These are phyloP conservation scores for Begonia loranthoides DNA, from an alignment of 306 rosid genomes.

Conservation along the genomic window DNA sequence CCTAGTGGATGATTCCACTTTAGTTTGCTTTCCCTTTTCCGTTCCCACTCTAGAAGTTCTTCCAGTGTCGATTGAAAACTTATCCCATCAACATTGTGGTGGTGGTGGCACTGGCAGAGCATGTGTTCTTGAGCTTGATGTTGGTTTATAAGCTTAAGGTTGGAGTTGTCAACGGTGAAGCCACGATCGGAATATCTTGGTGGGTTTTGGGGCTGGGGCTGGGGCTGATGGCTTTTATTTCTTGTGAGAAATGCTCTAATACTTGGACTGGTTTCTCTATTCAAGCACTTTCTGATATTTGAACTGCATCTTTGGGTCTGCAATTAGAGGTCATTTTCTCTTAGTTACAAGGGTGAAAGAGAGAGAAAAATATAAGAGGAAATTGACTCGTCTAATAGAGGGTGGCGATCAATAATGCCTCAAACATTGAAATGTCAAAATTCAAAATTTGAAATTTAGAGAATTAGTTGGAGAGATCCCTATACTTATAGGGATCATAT, in stretches of 20 bases:
- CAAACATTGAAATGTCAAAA: no score
- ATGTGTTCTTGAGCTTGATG: background rate
- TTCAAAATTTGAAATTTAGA: no score
- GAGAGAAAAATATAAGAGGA: no score
- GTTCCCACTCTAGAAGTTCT: conserved; percentile 1
- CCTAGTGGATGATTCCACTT: conserved; percentile 1
- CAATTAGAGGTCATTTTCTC: no score
- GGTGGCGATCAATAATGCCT: no score
- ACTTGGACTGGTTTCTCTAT: background rate
- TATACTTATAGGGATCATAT: no score
- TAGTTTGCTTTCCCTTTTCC: background rate
- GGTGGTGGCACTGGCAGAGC: background rate
- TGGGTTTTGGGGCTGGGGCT: background rate
- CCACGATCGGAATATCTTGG: background rate
- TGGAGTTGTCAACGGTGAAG: background rate
- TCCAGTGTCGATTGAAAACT: conserved; percentile 3
- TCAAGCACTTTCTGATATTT: background rate
- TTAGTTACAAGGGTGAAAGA: background rate
- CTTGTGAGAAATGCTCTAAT: background rate
- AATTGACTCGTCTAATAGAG: no score
- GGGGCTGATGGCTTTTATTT: background rate
- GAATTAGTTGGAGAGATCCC: no score
- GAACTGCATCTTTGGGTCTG: no score
- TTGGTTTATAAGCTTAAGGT: conserved; percentile 1
- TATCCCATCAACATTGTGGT: background rate